Conservation (phyloP, 768 basidiomycete genomes). For the Russula dissimulans region DNA sequence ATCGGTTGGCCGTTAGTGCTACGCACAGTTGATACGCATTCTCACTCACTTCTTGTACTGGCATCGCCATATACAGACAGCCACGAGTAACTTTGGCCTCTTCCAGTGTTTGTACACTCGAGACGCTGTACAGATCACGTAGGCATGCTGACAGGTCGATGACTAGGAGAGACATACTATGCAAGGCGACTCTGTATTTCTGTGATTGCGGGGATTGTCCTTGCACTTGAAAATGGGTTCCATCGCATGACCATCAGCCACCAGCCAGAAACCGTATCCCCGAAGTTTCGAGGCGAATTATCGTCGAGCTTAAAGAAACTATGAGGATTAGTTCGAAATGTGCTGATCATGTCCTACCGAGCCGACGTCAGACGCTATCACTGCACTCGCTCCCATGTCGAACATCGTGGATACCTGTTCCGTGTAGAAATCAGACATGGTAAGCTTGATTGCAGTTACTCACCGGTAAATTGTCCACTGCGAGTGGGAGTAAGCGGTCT, state of each 20-base stretch:
- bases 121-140: constrained; percentile 50
- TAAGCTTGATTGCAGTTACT: constrained; percentile 17
- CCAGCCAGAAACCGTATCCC: constrained; percentile 93
- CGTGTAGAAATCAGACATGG: background rate
- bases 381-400: constrained; percentile 78
- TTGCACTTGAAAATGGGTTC: constrained; percentile 80
- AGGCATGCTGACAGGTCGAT: constrained; percentile 10
- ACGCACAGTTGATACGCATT: background rate
- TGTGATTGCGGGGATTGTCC: constrained; percentile 76
- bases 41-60: constrained; percentile 72
- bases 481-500: constrained; percentile 1
- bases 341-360: constrained; percentile 40
- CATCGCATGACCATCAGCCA: constrained; percentile 90
- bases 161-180: constrained; percentile 52
- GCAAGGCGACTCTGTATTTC: constrained; percentile 92
- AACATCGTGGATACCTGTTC: constrained; percentile 81
- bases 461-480: constrained; percentile 87
- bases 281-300: constrained; percentile 89
- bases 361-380: constrained; percentile 92
- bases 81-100: constrained; percentile 88
- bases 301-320: constrained; percentile 61
- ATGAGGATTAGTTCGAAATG: background rate
- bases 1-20: constrained; percentile 2
- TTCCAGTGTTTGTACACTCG: constrained; percentile 89
- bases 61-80: constrained; percentile 90